Base-by-base conservation (phyloP, 2,329 filamentous ascomycete genomes). In the Albifimbria verrucaria region DNA sequence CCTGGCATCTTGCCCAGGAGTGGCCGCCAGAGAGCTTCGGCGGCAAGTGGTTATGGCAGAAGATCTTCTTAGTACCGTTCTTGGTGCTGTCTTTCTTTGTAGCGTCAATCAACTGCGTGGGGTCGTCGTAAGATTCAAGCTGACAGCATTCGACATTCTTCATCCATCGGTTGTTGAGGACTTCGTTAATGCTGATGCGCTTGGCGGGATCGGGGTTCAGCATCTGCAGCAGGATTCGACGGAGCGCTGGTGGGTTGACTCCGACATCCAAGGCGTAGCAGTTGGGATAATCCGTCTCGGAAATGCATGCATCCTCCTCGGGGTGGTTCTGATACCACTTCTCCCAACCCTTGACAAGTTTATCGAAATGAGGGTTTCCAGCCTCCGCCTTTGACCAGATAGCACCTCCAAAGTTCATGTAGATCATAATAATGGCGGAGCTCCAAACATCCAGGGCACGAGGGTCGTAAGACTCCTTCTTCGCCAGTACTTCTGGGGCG, bases 371-470 rank as follows among this genome's bases (percentile, higher is more conserved):
- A n/a, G 66, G 65, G 55, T 80, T 75, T 52, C 66, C 79, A 61
- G 50, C 68, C 53, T 83, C 82, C 1, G 90, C 89, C 57, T 83
- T 83, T 49, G 81, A 77, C 92, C 91, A 96, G 7, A 92, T 81
- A 45, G 82, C 85, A 21, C 84, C 89, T 43, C 83, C 82, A 63
- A 88, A 89, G 39, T 82, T 83, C 58, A 96, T 82, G 57, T 88
- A 86, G 54, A 96, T 75, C 79, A 90, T 93, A 59, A 94, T 87
- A 53, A 96, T 86, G 22, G 87, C 92, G 49, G 88, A 88, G 51
- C 88, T 88, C 92, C 92, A 96, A 12, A 95, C 87, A 64, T 96
- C 92, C 12, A 95, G 75, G 4, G 87, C 83, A 45, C 90, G 85
- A 1, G 92, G 87, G 65, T 96, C 92, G 62, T 81, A 85, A 49